Conservation (phyloP, 75 land plant species). For the Cryptomeria japonica region DNA sequence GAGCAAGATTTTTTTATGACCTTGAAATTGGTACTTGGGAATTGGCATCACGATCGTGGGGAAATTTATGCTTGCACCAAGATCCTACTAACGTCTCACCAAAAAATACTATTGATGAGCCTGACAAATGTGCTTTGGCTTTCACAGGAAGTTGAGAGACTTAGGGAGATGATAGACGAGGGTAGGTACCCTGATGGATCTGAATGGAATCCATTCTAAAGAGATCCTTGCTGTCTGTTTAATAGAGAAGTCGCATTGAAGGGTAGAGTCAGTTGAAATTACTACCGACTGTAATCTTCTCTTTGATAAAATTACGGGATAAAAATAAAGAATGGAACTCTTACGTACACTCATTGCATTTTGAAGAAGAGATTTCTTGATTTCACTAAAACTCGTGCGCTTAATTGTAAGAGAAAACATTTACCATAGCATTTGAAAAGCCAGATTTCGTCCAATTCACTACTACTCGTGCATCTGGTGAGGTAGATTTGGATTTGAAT, state of each 20-base stretch:
- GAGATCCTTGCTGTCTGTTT: not conserved
- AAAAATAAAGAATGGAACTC: not conserved
- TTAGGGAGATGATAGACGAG: not conserved
- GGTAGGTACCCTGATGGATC: not conserved
- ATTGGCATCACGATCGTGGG: not conserved
- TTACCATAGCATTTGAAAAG: not conserved
- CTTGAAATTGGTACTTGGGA: not conserved
- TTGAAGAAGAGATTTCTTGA: not conserved
- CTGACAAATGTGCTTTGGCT: too few relatives aligned
- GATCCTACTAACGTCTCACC: too few relatives aligned
- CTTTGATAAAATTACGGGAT: not conserved
- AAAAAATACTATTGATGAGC: too few relatives aligned
- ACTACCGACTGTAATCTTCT: not conserved
- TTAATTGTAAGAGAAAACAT: not conserved
- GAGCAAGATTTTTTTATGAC: not conserved
- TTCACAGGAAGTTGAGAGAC: too few relatives aligned
- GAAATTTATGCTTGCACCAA: too few relatives aligned
- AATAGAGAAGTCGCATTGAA: not conserved
- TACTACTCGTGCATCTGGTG: not conserved
- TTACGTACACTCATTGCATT: not conserved
- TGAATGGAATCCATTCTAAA: not conserved
- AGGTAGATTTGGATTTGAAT: not conserved
- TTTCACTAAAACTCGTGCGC: not conserved
- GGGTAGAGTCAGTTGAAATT: not conserved
- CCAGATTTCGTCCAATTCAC: not conserved